Conservation (phyloP, 2,329 filamentous ascomycete species). For the Claviceps spartinae region DNA sequence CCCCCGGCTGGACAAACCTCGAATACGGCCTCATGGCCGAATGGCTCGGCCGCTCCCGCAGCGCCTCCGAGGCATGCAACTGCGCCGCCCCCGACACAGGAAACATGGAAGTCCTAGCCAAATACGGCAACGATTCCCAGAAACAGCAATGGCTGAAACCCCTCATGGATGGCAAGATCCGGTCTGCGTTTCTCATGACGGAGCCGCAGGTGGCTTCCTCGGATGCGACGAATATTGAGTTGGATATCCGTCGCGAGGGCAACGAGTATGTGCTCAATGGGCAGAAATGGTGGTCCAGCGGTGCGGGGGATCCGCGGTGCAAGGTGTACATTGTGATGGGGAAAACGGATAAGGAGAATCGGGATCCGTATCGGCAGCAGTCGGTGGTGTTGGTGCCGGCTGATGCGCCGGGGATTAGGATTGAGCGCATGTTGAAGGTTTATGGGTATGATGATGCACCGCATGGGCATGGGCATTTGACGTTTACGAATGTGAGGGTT, state of each 20-base stretch:
- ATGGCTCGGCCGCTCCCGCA: slow-evolving; percentile 73
- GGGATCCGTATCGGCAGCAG: slow-evolving; percentile 75
- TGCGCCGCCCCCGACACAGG: slow-evolving; percentile 85
- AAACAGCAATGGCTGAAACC: slow-evolving; percentile 75
- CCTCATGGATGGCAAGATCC: slow-evolving; percentile 70
- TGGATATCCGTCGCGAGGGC: slow-evolving; percentile 71
- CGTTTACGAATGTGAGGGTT: slow-evolving; percentile 80
- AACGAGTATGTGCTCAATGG: slow-evolving; percentile 88
- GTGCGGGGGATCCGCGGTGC: slow-evolving; percentile 85
- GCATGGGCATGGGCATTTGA: slow-evolving; percentile 89
- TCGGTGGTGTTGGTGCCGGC: slow-evolving; percentile 84
- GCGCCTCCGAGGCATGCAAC: slow-evolving; percentile 78
- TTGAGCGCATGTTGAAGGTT: slow-evolving; percentile 84
- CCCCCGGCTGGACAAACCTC: slow-evolving; percentile 84
- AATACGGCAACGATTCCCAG: slow-evolving; percentile 76
- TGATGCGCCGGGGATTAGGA: slow-evolving; percentile 69
- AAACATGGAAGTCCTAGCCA: slow-evolving; percentile 90
- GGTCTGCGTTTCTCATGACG: slow-evolving; percentile 88
- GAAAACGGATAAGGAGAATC: slow-evolving; percentile 67
- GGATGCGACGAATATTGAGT: slow-evolving; percentile 84
- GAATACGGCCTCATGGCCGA: slow-evolving; percentile 98
- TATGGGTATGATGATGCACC: slow-evolving; percentile 98
- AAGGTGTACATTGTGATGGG: slow-evolving; percentile 94
- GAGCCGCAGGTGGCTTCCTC: slow-evolving; percentile 79
- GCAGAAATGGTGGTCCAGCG: slow-evolving; percentile 98